These are phyloP conservation scores for Globisporangium camurandrum DNA, from an alignment of 352 stramenopile species.

Conservation along the genomic window DNA sequence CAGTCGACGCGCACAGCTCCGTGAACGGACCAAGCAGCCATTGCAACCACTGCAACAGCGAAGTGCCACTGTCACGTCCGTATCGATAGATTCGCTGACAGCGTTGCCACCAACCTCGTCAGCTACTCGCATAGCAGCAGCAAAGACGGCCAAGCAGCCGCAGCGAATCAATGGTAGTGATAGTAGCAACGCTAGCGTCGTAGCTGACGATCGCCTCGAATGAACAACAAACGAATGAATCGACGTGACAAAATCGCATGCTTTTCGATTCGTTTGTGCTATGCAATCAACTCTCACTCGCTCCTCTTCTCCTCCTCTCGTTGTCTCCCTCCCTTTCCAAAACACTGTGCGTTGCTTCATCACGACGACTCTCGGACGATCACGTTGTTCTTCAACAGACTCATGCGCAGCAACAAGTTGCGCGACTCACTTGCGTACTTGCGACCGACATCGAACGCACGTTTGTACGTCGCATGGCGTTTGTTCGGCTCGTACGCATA, in stretches of 20 bases:
- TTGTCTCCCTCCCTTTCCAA: neutral
- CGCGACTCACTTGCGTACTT: slow-evolving; percentile 79
- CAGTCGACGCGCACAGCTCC: slow-evolving; percentile 25
- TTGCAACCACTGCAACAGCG: neutral
- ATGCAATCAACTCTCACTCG: neutral
- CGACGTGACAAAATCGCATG: too few relatives aligned
- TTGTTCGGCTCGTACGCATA: slow-evolving; percentile 77
- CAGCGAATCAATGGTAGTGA: too few relatives aligned
- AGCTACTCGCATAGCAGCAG: too few relatives aligned
- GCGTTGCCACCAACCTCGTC: too few relatives aligned
- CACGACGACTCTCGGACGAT: slow-evolving; percentile 43
- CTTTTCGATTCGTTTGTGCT: too few relatives aligned
- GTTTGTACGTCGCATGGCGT: slow-evolving; percentile 65
- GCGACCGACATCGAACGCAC: slow-evolving; percentile 69
- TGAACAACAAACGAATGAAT: too few relatives aligned
- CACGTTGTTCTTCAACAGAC: slow-evolving; percentile 80
- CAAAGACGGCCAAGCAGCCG: too few relatives aligned
- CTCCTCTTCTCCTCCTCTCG: neutral
- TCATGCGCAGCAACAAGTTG: slow-evolving; percentile 81
- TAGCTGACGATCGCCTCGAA: too few relatives aligned
- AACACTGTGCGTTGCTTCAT: neutral
- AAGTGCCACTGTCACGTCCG: too few relatives aligned
- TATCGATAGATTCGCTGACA: too few relatives aligned
- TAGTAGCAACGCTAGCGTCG: too few relatives aligned
- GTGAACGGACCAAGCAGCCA: slow-evolving; percentile 8